These are phyloP conservation scores for Artemisia tridentata DNA, from an alignment of 129 eudicot genomes.

Conservation along the genomic window DNA sequence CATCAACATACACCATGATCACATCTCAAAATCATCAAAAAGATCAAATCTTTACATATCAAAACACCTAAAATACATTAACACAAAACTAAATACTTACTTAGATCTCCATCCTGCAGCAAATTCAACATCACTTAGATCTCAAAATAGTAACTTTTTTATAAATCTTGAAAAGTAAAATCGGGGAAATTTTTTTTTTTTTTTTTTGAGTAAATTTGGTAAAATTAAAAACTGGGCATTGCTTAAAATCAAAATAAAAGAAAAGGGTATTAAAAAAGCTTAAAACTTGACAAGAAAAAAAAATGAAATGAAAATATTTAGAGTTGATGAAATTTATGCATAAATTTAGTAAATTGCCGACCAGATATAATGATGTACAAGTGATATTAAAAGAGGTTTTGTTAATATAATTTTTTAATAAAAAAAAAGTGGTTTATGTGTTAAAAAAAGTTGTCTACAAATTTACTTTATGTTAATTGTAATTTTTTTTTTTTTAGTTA, in stretches of 20 bases:
- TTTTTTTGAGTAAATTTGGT: background rate
- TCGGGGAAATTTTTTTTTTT: background rate
- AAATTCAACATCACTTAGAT: conserved; percentile 37
- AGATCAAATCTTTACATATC: conserved; percentile 4
- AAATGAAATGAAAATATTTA: background rate
- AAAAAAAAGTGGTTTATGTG: too few relatives aligned
- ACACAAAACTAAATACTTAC: conserved; percentile 43
- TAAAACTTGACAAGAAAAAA: conserved; percentile 1
- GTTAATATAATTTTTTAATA: conserved; percentile 25
- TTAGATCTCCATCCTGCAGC: conserved; percentile 34
- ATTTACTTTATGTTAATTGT: too few relatives aligned
- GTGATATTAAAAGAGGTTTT: conserved; percentile 1
- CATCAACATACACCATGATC: conserved; percentile 15
- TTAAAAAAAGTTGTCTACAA: too few relatives aligned
- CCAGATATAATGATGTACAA: conserved; percentile 5
- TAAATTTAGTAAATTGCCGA: conserved; percentile 37
- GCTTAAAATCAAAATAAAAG: conserved; percentile 13
- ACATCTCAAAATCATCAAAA: conserved; percentile 17
- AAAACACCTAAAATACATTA: conserved; percentile 26
- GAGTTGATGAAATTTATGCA: background rate
- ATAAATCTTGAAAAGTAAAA: conserved; percentile 26
- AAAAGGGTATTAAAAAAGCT: conserved; percentile 7
- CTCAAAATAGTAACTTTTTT: conserved; percentile 28
- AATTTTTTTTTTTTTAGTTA: too few relatives aligned
- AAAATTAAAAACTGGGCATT: conserved; percentile 10